Base-by-base conservation (phyloP, 1,284 basidiomycete species). In the Boletus semigastroideus region DNA sequence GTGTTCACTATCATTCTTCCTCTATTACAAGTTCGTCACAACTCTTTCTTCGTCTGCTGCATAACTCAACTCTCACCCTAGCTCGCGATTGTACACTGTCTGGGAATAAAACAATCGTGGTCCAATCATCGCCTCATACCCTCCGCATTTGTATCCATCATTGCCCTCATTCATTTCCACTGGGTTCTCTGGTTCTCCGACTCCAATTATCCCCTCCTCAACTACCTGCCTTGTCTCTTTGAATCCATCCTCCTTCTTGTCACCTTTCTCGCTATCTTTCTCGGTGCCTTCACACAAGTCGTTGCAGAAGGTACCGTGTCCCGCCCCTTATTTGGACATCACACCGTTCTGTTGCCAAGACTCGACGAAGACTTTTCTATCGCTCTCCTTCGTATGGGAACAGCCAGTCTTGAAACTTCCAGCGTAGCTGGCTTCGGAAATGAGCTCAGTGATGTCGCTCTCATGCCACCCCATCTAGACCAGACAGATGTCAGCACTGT, bases 311-410 rank as follows among this genome's bases (percentile, higher is more conserved):
- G 81, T 9, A 53, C 65, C 8, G 57, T 83, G 22, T 67, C 71
- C 16, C 72, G 75, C 9, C 74, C 79, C 14, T 59, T 81, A n/a
- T 72, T 80, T 25, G 78, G 76, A 9, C 78, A 78, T 53, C 62
- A 71, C 13, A 65, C 65, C 28, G 70, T 67, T 40, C 63, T 81
- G 34, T 60, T 76, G 42, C 79, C 78, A 12, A 72, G 69, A 43
- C 77, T 75, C 65, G 85, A 90, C 33, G 87, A 90, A 65, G 87
- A 90, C 63, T 90, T 86, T 66, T 79, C 81, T 4, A 76, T 88
- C 25, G 78, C 84, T 4, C 73, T 90, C 31, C 73, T 89, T 46
- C 79, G 87, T 20, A 72, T 88, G 16, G 86, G 86, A 9, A 86
- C 84, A 1, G 86, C 85, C 3, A 86, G 84, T 60, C 71, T 90